Base-by-base conservation (phyloP, 495 filamentous ascomycete species). In the Neurospora sp. region DNA sequence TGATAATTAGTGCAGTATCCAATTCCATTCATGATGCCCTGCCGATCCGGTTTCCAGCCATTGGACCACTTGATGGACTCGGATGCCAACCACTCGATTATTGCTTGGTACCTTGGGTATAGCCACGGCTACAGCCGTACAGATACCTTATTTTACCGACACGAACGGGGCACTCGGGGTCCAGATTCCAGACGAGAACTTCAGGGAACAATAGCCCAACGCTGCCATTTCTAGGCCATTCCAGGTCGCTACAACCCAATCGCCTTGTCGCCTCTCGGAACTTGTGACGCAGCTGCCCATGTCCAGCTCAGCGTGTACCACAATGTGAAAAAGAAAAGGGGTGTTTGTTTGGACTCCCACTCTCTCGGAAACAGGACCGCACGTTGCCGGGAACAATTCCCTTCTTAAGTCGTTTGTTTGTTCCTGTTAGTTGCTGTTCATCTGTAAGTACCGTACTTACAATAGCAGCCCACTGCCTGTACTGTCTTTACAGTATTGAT, bases 221-320 rank as follows among this genome's bases (percentile, higher is more conserved):
- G 37, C 42, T 39, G 14, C 37, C 68, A 31, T 37, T 16, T 7
- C n/a, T 37, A 12, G 53, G 69, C 40, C 59, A 69, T 71, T 31
- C 37, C 69, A 35, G 16, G 41, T 48, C 31, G 44, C 11, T 37
- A 20, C 16, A 18, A 71, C 68, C 73, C 70, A 74, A 74, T 72
- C 65, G 42, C 73, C 65, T 35, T 68, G 70, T 39, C 68, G 69
- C 73, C 59, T 68, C 65, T 65, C 68, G 27, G 70, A 35, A 48
- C 44, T 27, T 31, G 37, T 46, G 37, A 72, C 39, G 65, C 68
- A 39, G n/a, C 31, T 71, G 61, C 53, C 70, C 71, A 37, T 74
- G 39, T 72, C 70, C 73, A 72, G 44, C 39, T 65, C 71, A 74
- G 31, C 53, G 22, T 61, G 53, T 61, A 61, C 22, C 53, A 59